Base-by-base conservation (phyloP, 441 rosid species). In the Arabidopsis hybrid region DNA sequence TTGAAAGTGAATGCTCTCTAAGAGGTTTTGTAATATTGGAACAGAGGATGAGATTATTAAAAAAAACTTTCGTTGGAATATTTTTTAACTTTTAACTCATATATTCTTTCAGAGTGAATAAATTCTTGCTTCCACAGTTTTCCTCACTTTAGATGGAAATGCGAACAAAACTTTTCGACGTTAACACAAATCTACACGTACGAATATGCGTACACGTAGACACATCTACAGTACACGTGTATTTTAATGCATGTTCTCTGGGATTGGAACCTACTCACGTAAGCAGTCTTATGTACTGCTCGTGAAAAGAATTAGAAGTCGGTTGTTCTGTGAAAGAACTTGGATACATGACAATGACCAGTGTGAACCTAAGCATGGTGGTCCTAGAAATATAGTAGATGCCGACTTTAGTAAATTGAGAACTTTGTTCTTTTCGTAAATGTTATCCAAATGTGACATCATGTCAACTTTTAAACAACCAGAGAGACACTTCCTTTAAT, bases 51-150 rank as follows among this genome's bases (percentile, higher is more conserved):
- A 18, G 42, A n/a, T 46, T 5, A 26, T 40, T 14, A 9, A 1
- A 61, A 34, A 34, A 26, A 21, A 2, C 1, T n/a, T 31, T 39
- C 21, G 26, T 56, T 17, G 53, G 71, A 55, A 75, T 68, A 67
- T 21, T 60, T 18, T 34, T 3, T 1, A 50, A 60, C 62, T 76
- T 76, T 70, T 75, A 36, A 5, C 26, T 59, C 49, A 60, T 60
- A 47, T 47, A 16, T 31, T 56, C 18, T 62, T 18, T 59, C 43
- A 14, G 26, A 70, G 80, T 56, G 80, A 76, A 71, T 76, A 65
- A 39, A 71, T 76, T 71, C 80, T 76, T 71, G 76, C 67, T 39
- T 70, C 79, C 16, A 49, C 75, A 75, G 5, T 39, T 69, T 50
- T 76, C 56, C 0, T 70, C 61, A n/a, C 72, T 64, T 76, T 71